Conservation (phyloP, 2,329 filamentous ascomycete species). For the Zasmidium citrigriseum region DNA sequence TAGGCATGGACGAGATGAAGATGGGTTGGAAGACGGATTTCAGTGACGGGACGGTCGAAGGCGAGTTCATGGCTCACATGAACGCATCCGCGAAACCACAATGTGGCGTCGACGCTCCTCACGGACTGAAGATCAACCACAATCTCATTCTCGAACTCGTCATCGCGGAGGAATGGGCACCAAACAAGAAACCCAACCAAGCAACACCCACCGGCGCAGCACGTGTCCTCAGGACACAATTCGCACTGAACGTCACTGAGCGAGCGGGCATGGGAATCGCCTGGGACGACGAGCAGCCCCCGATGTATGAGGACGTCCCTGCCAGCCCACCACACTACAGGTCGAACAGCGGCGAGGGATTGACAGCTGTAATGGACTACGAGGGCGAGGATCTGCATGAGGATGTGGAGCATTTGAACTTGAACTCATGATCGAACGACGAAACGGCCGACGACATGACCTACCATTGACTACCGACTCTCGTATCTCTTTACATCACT, state of each 20-base stretch:
- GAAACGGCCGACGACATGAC: too few relatives aligned
- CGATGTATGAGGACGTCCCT: slow-evolving; percentile 85
- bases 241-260: slow-evolving; percentile 79
- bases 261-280: slow-evolving; percentile 83
- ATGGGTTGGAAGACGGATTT: slow-evolving; percentile 87
- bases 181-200: slow-evolving; percentile 68
- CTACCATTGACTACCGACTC: not conserved
- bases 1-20: slow-evolving; percentile 81
- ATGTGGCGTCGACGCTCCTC: slow-evolving; percentile 74
- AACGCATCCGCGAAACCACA: slow-evolving; percentile 65
- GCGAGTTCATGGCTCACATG: slow-evolving; percentile 72
- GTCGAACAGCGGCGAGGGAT: slow-evolving; percentile 3
- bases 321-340: slow-evolving; percentile 70
- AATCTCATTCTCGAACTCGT: slow-evolving; percentile 90
- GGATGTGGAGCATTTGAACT: slow-evolving; percentile 46
- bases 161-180: slow-evolving; percentile 83
- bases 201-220: slow-evolving; percentile 87
- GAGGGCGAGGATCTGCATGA: slow-evolving; percentile 47
- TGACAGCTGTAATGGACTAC: slow-evolving; percentile 47
- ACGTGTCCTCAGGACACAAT: slow-evolving; percentile 89
- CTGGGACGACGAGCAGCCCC: slow-evolving; percentile 95
- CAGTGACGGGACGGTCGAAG: slow-evolving; percentile 68
- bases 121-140: slow-evolving; percentile 79
- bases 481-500: not conserved
- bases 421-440: slow-evolving; percentile 3